Base-by-base conservation (phyloP, 148 eudicot genomes). In the Limonium bicolor region DNA sequence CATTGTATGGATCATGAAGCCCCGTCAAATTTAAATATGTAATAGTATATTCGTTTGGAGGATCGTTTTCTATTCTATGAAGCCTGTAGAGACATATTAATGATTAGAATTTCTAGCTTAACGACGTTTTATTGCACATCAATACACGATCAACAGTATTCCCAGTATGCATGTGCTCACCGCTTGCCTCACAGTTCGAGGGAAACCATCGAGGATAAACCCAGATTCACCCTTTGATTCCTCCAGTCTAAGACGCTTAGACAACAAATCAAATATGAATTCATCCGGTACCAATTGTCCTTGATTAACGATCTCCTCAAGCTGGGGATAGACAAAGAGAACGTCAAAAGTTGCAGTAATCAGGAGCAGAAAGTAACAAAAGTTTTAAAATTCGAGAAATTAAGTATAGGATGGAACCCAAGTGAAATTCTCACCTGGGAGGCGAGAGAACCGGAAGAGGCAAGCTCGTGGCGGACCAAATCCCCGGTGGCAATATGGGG, bases 401-500 rank as follows among this genome's bases (percentile, higher is more conserved):
- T n/a, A n/a, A n/a, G n/a, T n/a, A n/a, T n/a, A 12, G 4, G 5
- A 17, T 11, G 31, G 14, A 15, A 8, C 3, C 1, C 1, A 28
- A 13, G 23, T 5, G 6, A 16, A 48, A 25, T n/a, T n/a, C 8
- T 16, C 26, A 82, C 94, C 88, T 86, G 43, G 49, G 60, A 52
- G 20, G 96, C 53, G 45, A 76, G 80, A 15, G 96, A 82, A 0
- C 73, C 85, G 28, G 63, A 48, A 4, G 94, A 66, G 10, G 77
- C 35, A 10, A 87, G 77, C 58, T 78, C 78, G 1, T 73, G 63
- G 41, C 96, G 88, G n/a, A 87, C 82, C 27, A 87, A 75, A 65
- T 87, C 96, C 15, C 96, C 96, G 23, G 96, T 87, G 51, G 96
- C 68, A 49, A 87, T 87, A 48, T 87, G 96, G 41, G 94, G 88